phyloP scores from a whole-genome alignment of 2,329 filamentous ascomycete genomes.

The Sporothrix dimorphospora region DNA sequence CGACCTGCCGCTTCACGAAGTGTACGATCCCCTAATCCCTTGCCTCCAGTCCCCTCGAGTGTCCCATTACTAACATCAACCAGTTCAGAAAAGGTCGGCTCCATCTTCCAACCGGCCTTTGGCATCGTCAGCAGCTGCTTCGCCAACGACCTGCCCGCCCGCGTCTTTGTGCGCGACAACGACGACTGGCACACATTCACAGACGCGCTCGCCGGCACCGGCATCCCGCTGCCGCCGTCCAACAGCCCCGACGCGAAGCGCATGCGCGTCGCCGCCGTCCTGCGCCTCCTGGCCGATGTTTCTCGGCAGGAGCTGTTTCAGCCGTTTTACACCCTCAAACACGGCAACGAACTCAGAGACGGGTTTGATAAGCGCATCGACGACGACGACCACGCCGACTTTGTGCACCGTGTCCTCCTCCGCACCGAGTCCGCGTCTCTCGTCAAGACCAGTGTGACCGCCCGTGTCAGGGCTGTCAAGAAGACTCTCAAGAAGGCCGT shows the following conservation, averaged over 20 bases:
- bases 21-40: background rate
- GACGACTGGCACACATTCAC: background rate
- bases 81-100: background rate
- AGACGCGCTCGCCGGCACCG: background rate
- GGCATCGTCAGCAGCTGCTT: slow-evolving; percentile 12
- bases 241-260: slow-evolving; percentile 22
- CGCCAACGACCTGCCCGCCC: background rate
- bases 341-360: background rate
- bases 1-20: background rate
- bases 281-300: background rate
- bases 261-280: slow-evolving; percentile 24
- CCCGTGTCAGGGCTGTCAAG: background rate
- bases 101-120: slow-evolving; percentile 3
- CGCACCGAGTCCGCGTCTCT: background rate
- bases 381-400: background rate
- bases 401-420: background rate
- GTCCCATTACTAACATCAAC: background rate
- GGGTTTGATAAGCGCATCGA: background rate
- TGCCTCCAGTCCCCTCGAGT: background rate
- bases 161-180: background rate
- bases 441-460: background rate
- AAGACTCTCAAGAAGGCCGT: background rate
- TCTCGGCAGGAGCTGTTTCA: slow-evolving; percentile 20
- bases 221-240: slow-evolving; percentile 13
- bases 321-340: slow-evolving; percentile 13